phyloP scores from a whole-genome alignment of 495 filamentous ascomycete species.

The Podospora appendiculata region DNA sequence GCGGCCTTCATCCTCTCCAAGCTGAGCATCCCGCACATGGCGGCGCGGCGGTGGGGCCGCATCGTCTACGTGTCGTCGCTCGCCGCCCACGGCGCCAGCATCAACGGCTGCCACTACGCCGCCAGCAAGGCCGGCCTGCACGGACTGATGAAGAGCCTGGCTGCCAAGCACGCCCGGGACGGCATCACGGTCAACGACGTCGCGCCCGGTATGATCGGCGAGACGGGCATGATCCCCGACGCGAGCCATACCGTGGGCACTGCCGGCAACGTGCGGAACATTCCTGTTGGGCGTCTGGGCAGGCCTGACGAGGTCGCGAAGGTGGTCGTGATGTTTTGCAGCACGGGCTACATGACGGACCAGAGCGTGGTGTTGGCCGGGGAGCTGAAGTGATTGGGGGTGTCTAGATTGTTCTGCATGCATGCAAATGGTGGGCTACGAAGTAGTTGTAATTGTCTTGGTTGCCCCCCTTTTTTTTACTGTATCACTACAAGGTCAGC shows the following conservation, averaged over 20 bases:
- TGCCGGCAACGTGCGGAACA: conserved; percentile 40
- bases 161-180: conserved; percentile 50
- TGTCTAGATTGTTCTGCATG: too few relatives aligned
- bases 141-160: conserved; percentile 59
- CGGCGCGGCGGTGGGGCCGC: conserved; percentile 52
- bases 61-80: conserved; percentile 65
- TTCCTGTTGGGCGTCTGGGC: conserved; percentile 57
- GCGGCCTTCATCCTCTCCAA: conserved; percentile 60
- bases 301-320: conserved; percentile 61
- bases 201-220: conserved; percentile 66
- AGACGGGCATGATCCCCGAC: conserved; percentile 58
- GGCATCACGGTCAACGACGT: conserved; percentile 72
- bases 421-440: too few relatives aligned
- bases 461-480: too few relatives aligned
- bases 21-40: conserved; percentile 58
- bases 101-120: conserved; percentile 65
- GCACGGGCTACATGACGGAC: conserved; percentile 63
- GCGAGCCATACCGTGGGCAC: conserved; percentile 38
- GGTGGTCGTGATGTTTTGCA: conserved; percentile 58
- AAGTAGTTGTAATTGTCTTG: too few relatives aligned
- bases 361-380: conserved; percentile 52
- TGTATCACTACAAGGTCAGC: too few relatives aligned
- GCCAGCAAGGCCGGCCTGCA: conserved; percentile 57
- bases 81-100: conserved; percentile 55
- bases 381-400: conserved; percentile 31